A percentile compares a stretch with the other conserved stretches of the same genome.
Evolutionary conservation across 2,329 filamentous ascomycete genomes (phyloP).

Genomic region (Nigrospora sphaerica): DNA sequence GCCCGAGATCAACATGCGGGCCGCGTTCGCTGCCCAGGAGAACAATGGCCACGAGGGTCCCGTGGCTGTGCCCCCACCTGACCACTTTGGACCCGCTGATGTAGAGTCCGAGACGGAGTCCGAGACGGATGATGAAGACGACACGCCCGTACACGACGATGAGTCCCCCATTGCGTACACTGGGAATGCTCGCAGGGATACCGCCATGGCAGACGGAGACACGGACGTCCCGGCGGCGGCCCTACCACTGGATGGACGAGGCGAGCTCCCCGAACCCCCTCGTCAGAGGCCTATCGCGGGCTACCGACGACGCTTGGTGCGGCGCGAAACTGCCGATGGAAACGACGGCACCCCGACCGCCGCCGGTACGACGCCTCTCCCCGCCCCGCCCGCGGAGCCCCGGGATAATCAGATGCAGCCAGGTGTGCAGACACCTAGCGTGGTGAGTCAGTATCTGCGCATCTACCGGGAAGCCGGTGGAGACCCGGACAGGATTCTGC

Average conservation of each 20-base stretch:
- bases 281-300: slow-evolving; percentile 17
- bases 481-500: slow-evolving; percentile 49
- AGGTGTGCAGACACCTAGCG: background rate
- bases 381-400: background rate
- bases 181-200: too few species aligned
- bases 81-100: slow-evolving; percentile 4
- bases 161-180: too few species aligned
- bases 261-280: slow-evolving; percentile 9
- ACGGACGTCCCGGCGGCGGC: too few species aligned
- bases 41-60: slow-evolving; percentile 7
- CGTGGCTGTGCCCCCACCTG: slow-evolving; percentile 9
- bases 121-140: background rate
- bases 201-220: too few species aligned
- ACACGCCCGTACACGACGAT: background rate
- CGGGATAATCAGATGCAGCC: background rate
- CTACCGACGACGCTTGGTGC: slow-evolving; percentile 15
- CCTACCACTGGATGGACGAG: background rate
- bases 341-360: background rate
- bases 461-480: slow-evolving; percentile 55
- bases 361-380: background rate
- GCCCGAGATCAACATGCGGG: slow-evolving; percentile 79
- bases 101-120: slow-evolving; percentile 2
- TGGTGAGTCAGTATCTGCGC: slow-evolving; percentile 34
- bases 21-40: slow-evolving; percentile 49
- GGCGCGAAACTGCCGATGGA: slow-evolving; percentile 12